Evolutionary conservation across 1,284 basidiomycete species (phyloP).

Genomic region (Inonotus obliquus): DNA sequence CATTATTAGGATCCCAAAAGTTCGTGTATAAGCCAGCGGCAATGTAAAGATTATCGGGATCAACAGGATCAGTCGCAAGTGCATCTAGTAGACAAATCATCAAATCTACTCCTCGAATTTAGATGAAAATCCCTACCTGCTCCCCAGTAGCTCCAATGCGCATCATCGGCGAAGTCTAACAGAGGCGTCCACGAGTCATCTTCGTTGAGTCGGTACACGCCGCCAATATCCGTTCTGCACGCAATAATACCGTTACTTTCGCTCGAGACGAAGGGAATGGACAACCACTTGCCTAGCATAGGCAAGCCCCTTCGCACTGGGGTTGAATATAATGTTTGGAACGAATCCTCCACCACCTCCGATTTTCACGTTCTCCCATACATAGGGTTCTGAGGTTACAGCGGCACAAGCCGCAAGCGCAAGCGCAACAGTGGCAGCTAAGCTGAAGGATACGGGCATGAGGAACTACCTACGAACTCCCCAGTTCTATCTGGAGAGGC

Average conservation of each 20-base stretch:
- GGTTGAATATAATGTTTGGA: constrained; percentile 59
- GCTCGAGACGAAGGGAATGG: background rate
- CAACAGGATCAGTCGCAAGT: constrained; percentile 23
- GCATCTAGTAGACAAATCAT: constrained; percentile 17
- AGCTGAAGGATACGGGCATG: background rate
- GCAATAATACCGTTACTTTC: background rate
- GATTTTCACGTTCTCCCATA: constrained; percentile 63
- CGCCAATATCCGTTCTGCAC: constrained; percentile 18
- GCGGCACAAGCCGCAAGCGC: constrained; percentile 23
- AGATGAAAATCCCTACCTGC: background rate
- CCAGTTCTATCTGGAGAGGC: too few species aligned
- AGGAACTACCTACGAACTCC: background rate
- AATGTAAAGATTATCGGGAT: constrained; percentile 21
- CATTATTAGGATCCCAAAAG: constrained; percentile 26
- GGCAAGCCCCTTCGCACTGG: constrained; percentile 44
- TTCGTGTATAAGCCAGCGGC: constrained; percentile 27
- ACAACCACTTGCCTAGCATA: constrained; percentile 3
- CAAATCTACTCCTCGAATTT: background rate
- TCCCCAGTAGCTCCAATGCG: constrained; percentile 20
- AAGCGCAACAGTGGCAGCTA: background rate
- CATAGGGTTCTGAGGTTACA: constrained; percentile 45
- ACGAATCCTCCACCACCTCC: constrained; percentile 47
- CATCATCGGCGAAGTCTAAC: constrained; percentile 23
- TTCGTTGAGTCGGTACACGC: constrained; percentile 22
- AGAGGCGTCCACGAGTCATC: constrained; percentile 23